Percentiles rank a stretch among this genome's conserved stretches.
These are phyloP conservation scores for Podila horticola DNA, from an alignment of 192 early-diverging fungal genomes.

Conservation along the genomic window DNA sequence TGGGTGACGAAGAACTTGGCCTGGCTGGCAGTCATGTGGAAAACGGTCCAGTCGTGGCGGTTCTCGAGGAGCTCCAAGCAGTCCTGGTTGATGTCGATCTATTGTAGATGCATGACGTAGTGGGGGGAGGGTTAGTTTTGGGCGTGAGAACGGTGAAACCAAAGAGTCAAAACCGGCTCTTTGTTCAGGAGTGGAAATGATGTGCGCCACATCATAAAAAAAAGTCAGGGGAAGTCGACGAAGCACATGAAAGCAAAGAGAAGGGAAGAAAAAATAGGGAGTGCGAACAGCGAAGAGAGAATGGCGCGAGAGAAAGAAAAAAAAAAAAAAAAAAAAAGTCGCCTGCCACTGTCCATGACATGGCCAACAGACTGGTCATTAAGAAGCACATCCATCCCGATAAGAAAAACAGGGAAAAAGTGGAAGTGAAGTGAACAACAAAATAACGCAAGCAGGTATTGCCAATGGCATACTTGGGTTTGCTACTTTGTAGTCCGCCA, in stretches of 20 bases:
- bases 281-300: neutral
- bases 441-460: no score
- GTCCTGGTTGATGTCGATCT: slow-evolving; percentile 93
- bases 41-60: slow-evolving; percentile 94
- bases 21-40: slow-evolving; percentile 86
- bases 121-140: neutral
- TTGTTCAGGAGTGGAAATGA: neutral
- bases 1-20: slow-evolving; percentile 93
- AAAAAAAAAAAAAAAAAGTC: no score
- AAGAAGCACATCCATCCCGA: no score
- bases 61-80: slow-evolving; percentile 88
- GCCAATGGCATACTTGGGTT: no score
- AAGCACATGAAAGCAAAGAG: neutral
- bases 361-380: no score
- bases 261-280: neutral
- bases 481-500: no score
- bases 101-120: neutral
- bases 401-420: no score
- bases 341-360: no score
- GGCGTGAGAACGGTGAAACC: neutral
- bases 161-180: neutral
- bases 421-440: no score
- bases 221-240: neutral
- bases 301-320: no score
- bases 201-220: neutral